Base-by-base conservation (phyloP, 805 yeast species). In the Clavispora carvajalis region DNA sequence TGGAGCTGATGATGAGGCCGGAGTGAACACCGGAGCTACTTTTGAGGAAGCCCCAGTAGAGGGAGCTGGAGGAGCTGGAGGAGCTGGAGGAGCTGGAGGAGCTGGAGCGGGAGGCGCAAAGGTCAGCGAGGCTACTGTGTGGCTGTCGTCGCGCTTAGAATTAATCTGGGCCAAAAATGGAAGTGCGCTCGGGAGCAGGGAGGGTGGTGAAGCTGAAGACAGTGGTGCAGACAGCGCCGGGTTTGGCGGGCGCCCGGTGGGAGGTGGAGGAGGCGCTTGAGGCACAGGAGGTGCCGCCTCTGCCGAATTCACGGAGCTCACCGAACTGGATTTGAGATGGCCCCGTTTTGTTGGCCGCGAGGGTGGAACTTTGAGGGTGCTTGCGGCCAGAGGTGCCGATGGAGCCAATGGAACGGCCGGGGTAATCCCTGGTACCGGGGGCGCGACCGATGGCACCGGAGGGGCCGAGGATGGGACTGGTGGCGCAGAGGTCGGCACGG, bases 321-420 rank as follows among this genome's bases (percentile, higher is more conserved):
- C 37, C 2, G 65, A 59, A 12, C 40, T 28, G 15, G 53, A 40
- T 43, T 56, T 57, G 45, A 63, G 47, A 49, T 67, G 73, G 1
- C 57, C 43, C 31, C 68, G 61, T 45, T 67, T 68, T 46, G 56
- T 60, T 19, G 74, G 74, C 34, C 73, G 56, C 21, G 53, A 55
- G 2, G 71, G 71, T 1, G 74, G 74, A 4, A 48, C 47, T 28
- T 48, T 42, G 19, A 46, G 30, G 16, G 46, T n/a, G 4, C 37
- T 15, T 12, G 33, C 23, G 7, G 37, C 25, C 30, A 40, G 31
- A 12, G 28, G 28, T n/a, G 35, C 30, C 8, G 37, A 28, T 26
- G 41, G 35, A n/a, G 25, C 25, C n/a, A n/a, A n/a, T 21, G 46
- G 42, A n/a, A 43, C 33, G n/a, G 28, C 12, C 7, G 11, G 29